A percentile compares a stretch with the other conserved stretches of the same genome.
Evolutionary conservation across 75 land plant species (phyloP).

Genomic region (Isoetes taiwanensis): DNA sequence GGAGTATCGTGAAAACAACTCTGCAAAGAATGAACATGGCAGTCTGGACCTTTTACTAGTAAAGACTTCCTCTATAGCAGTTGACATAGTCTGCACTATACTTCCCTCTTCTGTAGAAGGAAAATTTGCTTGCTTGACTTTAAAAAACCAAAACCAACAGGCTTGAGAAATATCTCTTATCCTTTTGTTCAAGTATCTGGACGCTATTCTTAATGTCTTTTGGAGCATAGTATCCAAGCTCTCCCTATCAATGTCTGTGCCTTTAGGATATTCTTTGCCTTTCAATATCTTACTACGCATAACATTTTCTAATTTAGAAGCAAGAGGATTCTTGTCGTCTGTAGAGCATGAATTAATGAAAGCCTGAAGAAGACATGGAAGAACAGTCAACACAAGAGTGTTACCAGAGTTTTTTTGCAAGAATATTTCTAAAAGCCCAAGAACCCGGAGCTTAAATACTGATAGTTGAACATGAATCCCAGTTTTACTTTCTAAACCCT

Average conservation of each 20-base stretch:
- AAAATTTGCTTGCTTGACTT: too few species aligned
- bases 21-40: constrained; percentile 42
- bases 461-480: constrained; percentile 62
- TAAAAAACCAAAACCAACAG: too few species aligned
- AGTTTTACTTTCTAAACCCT: constrained; percentile 28
- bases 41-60: constrained; percentile 45
- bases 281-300: constrained; percentile 62
- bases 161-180: constrained; percentile 40
- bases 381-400: constrained; percentile 39
- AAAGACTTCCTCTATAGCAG: constrained; percentile 38
- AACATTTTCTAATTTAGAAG: constrained; percentile 43
- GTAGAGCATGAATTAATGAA: constrained; percentile 36
- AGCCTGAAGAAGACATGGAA: constrained; percentile 44
- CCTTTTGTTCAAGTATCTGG: constrained; percentile 34
- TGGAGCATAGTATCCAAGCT: constrained; percentile 38
- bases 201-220: constrained; percentile 45
- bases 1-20: constrained; percentile 46
- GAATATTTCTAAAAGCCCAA: constrained; percentile 69
- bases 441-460: constrained; percentile 76
- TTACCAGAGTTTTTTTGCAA: constrained; percentile 66
- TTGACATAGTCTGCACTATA: not conserved
- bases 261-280: constrained; percentile 65
- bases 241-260: constrained; percentile 26
- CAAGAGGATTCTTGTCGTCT: constrained; percentile 52
- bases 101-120: too few species aligned